Percentiles rank a stretch among this genome's conserved stretches.
Evolutionary conservation across 495 filamentous ascomycete species (phyloP).

Genomic region (Talaromyces ruber): DNA sequence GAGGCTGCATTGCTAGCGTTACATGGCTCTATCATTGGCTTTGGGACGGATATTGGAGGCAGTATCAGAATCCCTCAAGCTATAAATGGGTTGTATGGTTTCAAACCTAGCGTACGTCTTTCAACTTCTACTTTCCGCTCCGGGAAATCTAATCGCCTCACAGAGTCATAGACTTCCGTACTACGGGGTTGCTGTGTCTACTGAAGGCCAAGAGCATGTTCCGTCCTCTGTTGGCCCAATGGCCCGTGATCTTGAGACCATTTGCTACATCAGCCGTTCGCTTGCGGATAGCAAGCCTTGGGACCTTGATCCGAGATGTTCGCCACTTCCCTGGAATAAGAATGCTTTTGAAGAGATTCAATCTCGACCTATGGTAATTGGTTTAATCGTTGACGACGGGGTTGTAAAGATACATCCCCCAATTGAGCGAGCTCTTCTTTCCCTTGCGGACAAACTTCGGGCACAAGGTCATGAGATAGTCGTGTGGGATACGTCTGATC

Average conservation of each 20-base stretch:
- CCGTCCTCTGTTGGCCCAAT: constrained; percentile 44
- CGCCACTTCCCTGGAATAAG: constrained; percentile 38
- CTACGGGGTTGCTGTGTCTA: constrained; percentile 36
- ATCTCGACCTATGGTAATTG: constrained; percentile 33
- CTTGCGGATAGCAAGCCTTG: constrained; percentile 32
- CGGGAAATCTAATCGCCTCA: background rate
- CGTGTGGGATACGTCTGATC: constrained; percentile 34
- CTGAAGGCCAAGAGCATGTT: constrained; percentile 46
- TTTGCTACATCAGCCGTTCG: constrained; percentile 29
- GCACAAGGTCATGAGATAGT: constrained; percentile 39
- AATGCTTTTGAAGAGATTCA: constrained; percentile 29
- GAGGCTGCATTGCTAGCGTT: constrained; percentile 53
- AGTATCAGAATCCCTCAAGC: constrained; percentile 49
- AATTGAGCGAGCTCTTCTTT: constrained; percentile 30
- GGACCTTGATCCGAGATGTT: constrained; percentile 37
- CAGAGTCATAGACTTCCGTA: constrained; percentile 40
- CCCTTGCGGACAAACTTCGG: constrained; percentile 25
- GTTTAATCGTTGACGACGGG: constrained; percentile 41
- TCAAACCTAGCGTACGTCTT: constrained; percentile 45
- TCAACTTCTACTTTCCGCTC: background rate
- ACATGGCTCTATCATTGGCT: constrained; percentile 53
- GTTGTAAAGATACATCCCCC: constrained; percentile 42
- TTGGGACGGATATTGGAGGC: constrained; percentile 59
- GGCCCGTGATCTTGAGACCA: constrained; percentile 32
- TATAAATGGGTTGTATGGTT: constrained; percentile 42